Percentiles rank a stretch among this genome's conserved stretches.
These are phyloP conservation scores for Globisporangium nodosum DNA, from an alignment of 352 stramenopile species.

Conservation along the genomic window DNA sequence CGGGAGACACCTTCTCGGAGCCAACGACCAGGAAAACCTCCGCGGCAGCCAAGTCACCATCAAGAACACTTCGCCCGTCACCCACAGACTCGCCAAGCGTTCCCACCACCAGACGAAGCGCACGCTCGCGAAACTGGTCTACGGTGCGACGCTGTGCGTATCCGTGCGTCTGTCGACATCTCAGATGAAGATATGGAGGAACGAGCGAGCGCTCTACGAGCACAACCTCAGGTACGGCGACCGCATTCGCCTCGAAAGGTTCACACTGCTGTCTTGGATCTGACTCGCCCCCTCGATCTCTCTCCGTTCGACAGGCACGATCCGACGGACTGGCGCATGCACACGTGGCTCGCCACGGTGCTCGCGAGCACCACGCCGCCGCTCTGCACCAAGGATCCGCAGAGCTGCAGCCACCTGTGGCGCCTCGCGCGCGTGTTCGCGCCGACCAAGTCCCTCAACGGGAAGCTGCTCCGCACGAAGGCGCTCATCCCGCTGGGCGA, in stretches of 20 bases:
- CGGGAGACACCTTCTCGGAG: conserved; percentile 11
- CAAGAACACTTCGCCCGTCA: background rate
- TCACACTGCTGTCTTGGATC: background rate
- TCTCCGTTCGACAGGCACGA: conserved; percentile 24
- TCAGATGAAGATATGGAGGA: conserved; percentile 28
- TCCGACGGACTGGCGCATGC: conserved; percentile 46
- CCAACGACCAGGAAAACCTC: background rate
- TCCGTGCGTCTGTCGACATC: conserved; percentile 19
- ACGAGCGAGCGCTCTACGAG: conserved; percentile 27
- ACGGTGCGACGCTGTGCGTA: conserved; percentile 1
- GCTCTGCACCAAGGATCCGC: conserved; percentile 6
- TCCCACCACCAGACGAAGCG: background rate
- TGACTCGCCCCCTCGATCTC: background rate
- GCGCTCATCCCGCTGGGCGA: conserved; percentile 11
- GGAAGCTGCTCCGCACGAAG: conserved; percentile 20
- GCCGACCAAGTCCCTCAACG: conserved; percentile 21
- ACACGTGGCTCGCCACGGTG: conserved; percentile 21
- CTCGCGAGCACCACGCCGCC: background rate
- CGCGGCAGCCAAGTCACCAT: background rate
- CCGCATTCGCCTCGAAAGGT: too few species aligned
- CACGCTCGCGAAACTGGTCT: background rate
- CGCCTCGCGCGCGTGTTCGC: conserved; percentile 21
- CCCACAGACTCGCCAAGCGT: background rate
- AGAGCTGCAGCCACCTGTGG: conserved; percentile 15
- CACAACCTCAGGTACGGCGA: conserved; percentile 17